Base-by-base conservation (phyloP, 2,329 filamentous ascomycete species). In the Beauveria varroae region DNA sequence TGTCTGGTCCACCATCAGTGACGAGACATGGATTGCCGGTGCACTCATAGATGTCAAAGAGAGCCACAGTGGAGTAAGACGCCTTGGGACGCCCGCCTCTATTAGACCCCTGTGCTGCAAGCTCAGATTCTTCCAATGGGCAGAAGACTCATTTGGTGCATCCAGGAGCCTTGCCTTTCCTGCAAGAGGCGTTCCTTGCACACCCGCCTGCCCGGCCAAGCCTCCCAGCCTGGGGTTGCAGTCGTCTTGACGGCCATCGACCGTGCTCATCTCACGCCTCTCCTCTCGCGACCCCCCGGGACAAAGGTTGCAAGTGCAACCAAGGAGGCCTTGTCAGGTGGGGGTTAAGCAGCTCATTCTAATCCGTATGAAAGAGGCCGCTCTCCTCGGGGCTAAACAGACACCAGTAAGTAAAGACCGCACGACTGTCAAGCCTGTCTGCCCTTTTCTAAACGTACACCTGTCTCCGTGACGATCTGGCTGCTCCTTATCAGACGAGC, bases 291-390 rank as follows among this genome's bases (percentile, higher is more conserved):
- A 28, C n/a, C 56, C 44, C 55, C 55, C 37, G 16, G 18, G n/a
- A 26, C 12, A 34, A 16, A 34, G 44, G 37, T 22, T 51, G 56
- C 56, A n/a, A 47, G 28, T 37, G 46, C 47, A 22, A 46, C 44
- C 56, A 58, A 40, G 57, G 57, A 43, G 24, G 34, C 57, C 57
- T 59, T 59, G 57, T 43, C 37, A 52, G 47, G 37, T 52, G 57
- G 46, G 57, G 46, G n/a, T 24, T 3, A 37, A 50, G 34, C 43
- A 51, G 30, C 37, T 34, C n/a, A 20, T 14, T 41, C 14, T 40
- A n/a, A n/a, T n/a, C n/a, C n/a, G n/a, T n/a, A 58, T 41, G 28
- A 41, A 51, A 34, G 24, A n/a, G 24, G 22, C 12, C n/a, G 7
- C n/a, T 40, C 30, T 50, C 18, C 7, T 37, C 28, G 10, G 22